Evolutionary conservation across 176 grass and related monocot species (phyloP).

Genomic region (Carex cristatella): DNA sequence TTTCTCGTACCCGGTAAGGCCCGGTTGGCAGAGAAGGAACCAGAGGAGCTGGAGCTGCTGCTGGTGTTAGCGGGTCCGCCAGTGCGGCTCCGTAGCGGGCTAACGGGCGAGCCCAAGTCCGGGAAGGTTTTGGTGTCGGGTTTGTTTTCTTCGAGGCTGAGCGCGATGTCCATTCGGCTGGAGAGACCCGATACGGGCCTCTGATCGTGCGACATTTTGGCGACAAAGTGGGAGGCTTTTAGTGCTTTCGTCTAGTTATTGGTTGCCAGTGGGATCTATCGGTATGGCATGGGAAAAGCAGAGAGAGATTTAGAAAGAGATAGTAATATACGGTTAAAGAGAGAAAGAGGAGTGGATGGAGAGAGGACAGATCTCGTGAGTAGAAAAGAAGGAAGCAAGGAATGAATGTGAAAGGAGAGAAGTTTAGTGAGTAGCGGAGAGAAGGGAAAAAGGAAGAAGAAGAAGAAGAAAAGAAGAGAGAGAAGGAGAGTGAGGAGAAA

Average conservation of each 20-base stretch:
- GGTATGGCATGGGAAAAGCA: conserved; percentile 11
- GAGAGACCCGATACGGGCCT: conserved; percentile 23
- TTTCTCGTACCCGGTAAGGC: conserved; percentile 25
- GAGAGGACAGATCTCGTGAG: conserved; percentile 17
- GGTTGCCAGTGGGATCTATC: conserved; percentile 10
- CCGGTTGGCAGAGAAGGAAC: conserved; percentile 25
- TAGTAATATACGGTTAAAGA: conserved; percentile 34
- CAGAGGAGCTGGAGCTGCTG: conserved; percentile 33
- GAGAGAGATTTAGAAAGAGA: conserved; percentile 2
- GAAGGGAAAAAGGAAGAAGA: not conserved
- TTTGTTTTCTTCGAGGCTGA: conserved; percentile 52
- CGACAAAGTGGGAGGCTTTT: not conserved
- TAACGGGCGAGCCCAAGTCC: conserved; percentile 72
- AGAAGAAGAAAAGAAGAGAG: conserved; percentile 8
- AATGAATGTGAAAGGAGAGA: conserved; percentile 16
- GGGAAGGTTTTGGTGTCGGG: conserved; percentile 70
- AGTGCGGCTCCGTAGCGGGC: conserved; percentile 42
- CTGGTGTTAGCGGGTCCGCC: conserved; percentile 20
- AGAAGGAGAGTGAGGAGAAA: not conserved
- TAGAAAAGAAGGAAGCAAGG: not conserved
- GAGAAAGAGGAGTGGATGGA: conserved; percentile 34
- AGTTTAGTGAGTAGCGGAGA: not conserved
- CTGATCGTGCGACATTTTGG: conserved; percentile 18
- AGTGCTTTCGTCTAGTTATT: not conserved
- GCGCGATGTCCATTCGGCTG: conserved; percentile 8